phyloP scores from a whole-genome alignment of 2,329 filamentous ascomycete species.

The Neopestalotiopsis sp. region DNA sequence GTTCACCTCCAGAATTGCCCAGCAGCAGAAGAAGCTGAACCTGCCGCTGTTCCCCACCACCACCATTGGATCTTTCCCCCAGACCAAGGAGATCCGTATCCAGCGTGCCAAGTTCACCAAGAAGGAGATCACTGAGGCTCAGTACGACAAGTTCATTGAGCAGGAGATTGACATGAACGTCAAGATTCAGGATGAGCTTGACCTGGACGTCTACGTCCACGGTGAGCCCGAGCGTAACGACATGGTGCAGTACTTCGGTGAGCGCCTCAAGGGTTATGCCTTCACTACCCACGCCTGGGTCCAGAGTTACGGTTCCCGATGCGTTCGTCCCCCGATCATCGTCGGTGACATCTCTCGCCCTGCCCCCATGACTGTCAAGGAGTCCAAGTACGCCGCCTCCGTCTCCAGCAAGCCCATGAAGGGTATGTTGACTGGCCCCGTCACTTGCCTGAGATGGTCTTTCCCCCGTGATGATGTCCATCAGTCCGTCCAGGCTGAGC shows the following conservation, averaged over 20 bases:
- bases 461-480: slow-evolving; percentile 99
- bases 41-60: slow-evolving; percentile 98
- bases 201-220: slow-evolving; percentile 95
- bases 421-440: slow-evolving; percentile 99
- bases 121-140: slow-evolving; percentile 86
- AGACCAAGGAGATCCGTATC: slow-evolving; percentile 98
- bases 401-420: slow-evolving; percentile 99
- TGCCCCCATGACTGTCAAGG: slow-evolving; percentile 98
- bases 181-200: slow-evolving; percentile 97
- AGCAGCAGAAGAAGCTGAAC: slow-evolving; percentile 91
- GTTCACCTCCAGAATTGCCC: slow-evolving; percentile 82
- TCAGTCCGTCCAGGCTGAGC: slow-evolving; percentile 98
- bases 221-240: slow-evolving; percentile 99
- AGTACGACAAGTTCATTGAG: slow-evolving; percentile 99
- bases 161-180: slow-evolving; percentile 96
- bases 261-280: slow-evolving; percentile 93
- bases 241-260: slow-evolving; percentile 99
- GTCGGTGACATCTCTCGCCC: slow-evolving; percentile 98
- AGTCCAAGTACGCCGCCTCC: slow-evolving; percentile 97
- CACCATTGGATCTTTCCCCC: slow-evolving; percentile 98
- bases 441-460: slow-evolving; percentile 98
- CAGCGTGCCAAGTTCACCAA: slow-evolving; percentile 99
- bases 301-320: slow-evolving; percentile 97
- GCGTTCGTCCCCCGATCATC: slow-evolving; percentile 96
- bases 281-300: slow-evolving; percentile 99